Evolutionary conservation across 495 filamentous ascomycete species (phyloP), one percentile per base, ranked within the genome.

Genomic region (Darksidea phi): DNA sequence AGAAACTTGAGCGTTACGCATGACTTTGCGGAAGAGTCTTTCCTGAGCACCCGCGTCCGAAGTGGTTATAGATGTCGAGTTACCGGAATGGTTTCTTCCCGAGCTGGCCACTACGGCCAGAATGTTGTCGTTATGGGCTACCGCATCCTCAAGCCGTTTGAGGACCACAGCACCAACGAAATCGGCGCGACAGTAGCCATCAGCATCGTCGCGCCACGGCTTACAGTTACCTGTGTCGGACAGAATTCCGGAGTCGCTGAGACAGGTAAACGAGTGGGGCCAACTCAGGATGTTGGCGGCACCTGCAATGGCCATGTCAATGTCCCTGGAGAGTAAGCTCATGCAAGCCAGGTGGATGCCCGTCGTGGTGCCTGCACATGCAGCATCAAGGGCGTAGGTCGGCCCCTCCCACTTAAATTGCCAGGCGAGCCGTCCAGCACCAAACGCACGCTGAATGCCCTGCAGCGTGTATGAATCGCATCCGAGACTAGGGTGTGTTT

Each of bases 101-200:
- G 68, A 51, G 11, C 26, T 50, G 10, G 56, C 25, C 25, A 75
- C 71, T 6, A 72, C 63, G 6, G 43, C 73, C 3, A 62, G 52
- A 38, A 74, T 71, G n/a, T 57, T 57, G 49, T 75, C 71, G 42
- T 68, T 67, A 28, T 74, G 67, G 2, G 64, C 65, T 8, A 53
- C 23, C 24, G 73, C 73, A 34, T 74, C 71, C 23, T 57, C 51
- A 1, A 63, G 20, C 17, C 63, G 41, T 18, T 64, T 64, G 1
- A 64, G 46, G 18, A 76, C 38, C 3, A 77, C 60, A 12, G 64
- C 62, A 8, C 54, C 74, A n/a, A 61, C 56, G 34, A 36, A 67
- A 10, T 76, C 75, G 6, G 54, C 70, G 38, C 75, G 56, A 58
- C 72, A 75, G 48, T 75, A 76, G 1, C 75, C 75, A 56, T 72